phyloP scores from a whole-genome alignment of 805 yeast genomes.

The Grigorovia transvaalensis region DNA sequence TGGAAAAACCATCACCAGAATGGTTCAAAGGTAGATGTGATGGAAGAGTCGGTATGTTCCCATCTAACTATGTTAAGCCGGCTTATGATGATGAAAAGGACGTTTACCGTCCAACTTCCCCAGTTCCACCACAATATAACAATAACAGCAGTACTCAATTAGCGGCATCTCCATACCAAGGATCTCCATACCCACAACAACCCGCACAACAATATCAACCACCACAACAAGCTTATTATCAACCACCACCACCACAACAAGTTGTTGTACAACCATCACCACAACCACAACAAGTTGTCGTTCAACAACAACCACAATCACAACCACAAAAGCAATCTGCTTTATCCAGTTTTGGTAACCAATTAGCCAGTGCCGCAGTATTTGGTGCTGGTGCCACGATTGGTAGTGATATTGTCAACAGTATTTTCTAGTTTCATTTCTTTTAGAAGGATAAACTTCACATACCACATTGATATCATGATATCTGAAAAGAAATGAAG shows the following conservation, averaged over 20 bases:
- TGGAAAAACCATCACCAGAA: conserved; percentile 67
- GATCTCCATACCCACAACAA: conserved; percentile 4
- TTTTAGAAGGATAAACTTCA: no score
- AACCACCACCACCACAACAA: conserved; percentile 41
- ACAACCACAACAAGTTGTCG: conserved; percentile 22
- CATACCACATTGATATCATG: no score
- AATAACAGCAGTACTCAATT: no score
- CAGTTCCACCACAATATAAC: no score
- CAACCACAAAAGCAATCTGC: conserved; percentile 24
- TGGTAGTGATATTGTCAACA: conserved; percentile 72
- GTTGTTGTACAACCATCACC: conserved; percentile 34
- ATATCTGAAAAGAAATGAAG: no score
- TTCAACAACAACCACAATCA: conserved; percentile 23
- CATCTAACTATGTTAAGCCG: conserved; percentile 67
- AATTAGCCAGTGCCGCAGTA: conserved; percentile 84
- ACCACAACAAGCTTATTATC: conserved; percentile 39
- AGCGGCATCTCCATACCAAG: not conserved
- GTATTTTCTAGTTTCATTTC: conserved; percentile 40
- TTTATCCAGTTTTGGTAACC: conserved; percentile 60
- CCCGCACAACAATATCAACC: conserved; percentile 12
- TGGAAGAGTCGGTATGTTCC: conserved; percentile 70
- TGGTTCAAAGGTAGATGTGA: conserved; percentile 82
- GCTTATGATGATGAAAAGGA: conserved; percentile 2
- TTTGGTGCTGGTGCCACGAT: conserved; percentile 96
- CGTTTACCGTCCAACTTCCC: no score